Percentiles rank a stretch among this genome's conserved stretches.
These are phyloP conservation scores for Pestalotiopsis sp. DNA, from an alignment of 2,329 filamentous ascomycete species.

Conservation along the genomic window DNA sequence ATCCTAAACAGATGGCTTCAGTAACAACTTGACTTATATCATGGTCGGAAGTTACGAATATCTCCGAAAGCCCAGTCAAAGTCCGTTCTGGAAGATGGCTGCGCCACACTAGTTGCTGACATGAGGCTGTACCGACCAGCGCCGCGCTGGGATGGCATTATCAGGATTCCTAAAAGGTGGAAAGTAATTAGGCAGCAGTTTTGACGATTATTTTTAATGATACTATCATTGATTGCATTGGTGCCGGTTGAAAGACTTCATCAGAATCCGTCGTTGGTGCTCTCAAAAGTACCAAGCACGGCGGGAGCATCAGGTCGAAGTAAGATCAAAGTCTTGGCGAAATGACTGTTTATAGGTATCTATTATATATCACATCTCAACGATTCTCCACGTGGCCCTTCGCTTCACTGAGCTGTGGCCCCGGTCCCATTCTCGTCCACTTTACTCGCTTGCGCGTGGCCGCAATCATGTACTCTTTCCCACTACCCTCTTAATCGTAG, in stretches of 20 bases:
- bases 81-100: neutral
- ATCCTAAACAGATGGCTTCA: neutral
- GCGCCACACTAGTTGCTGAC: neutral
- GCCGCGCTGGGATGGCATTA: neutral
- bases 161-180: neutral
- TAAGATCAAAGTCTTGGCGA: neutral
- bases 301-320: too few species aligned
- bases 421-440: too few species aligned
- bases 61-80: neutral
- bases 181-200: neutral
- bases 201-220: neutral
- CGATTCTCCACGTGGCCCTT: neutral
- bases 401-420: fast-evolving
- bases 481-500: neutral
- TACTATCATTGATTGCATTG: too few species aligned
- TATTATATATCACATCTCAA: neutral
- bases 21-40: neutral
- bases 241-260: neutral
- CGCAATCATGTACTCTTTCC: too few species aligned
- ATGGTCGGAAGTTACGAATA: neutral
- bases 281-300: too few species aligned
- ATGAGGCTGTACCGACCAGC: neutral
- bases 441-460: too few species aligned
- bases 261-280: too few species aligned
- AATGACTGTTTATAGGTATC: neutral